These are phyloP conservation scores for Leccinum ochraceum DNA, from an alignment of 768 basidiomycete genomes.

Conservation along the genomic window DNA sequence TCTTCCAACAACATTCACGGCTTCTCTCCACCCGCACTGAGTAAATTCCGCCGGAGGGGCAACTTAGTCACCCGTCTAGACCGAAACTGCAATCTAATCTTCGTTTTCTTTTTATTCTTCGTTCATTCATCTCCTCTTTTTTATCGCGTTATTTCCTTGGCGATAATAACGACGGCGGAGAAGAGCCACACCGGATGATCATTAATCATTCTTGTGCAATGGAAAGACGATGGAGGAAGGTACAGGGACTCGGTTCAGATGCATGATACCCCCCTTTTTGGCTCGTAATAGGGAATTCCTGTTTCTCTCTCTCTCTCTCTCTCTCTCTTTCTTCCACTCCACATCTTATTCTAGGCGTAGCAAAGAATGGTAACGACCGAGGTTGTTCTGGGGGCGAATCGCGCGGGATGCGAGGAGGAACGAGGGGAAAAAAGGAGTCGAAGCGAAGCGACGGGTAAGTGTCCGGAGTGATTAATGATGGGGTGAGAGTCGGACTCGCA, in stretches of 20 bases:
- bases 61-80: conserved; percentile 24
- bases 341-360: conserved; percentile 2
- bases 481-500: neutral
- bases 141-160: conserved; percentile 3
- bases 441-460: neutral
- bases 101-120: conserved; percentile 1
- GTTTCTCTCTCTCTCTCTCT: conserved; percentile 7
- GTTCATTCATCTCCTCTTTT: conserved; percentile 7
- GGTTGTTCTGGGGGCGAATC: conserved; percentile 10
- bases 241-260: conserved; percentile 22
- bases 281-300: conserved; percentile 21
- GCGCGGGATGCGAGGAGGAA: neutral
- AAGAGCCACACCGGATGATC: conserved; percentile 1
- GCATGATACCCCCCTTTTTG: conserved; percentile 21
- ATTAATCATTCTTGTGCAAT: conserved; percentile 24
- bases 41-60: conserved; percentile 28
- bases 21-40: conserved; percentile 25
- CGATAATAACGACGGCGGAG: conserved; percentile 10
- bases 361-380: conserved; percentile 15
- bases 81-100: conserved; percentile 30
- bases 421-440: neutral
- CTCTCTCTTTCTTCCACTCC: neutral
- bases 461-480: neutral
- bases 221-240: conserved; percentile 1
- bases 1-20: conserved; percentile 15